Percentiles rank a stretch among this genome's conserved stretches.
Evolutionary conservation across 2,329 filamentous ascomycete species (phyloP).

Genomic region (Domatiomyces catenatus): DNA sequence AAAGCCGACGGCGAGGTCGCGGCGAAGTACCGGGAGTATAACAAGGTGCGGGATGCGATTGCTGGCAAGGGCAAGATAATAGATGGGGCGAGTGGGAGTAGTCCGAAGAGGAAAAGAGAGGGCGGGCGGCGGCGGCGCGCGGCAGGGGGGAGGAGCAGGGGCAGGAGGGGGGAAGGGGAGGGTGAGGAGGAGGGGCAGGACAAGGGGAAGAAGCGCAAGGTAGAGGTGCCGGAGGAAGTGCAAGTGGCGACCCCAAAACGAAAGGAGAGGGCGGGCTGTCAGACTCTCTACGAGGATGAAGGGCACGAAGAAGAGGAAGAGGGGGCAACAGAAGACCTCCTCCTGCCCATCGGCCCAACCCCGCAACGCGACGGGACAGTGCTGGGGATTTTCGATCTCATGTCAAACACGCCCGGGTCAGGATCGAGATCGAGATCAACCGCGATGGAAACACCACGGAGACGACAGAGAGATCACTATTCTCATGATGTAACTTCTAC

Average conservation of each 20-base stretch:
- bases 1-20: slow-evolving; percentile 31
- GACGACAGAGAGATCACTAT: slow-evolving; percentile 13
- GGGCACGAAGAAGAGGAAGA: neutral
- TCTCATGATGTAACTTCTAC: slow-evolving; percentile 2
- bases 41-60: slow-evolving; percentile 24
- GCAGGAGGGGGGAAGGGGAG: neutral
- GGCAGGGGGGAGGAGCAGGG: no score
- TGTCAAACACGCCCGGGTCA: slow-evolving; percentile 25
- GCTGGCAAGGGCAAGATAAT: slow-evolving; percentile 8
- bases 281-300: neutral
- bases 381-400: slow-evolving; percentile 33
- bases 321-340: slow-evolving; percentile 8
- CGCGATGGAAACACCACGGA: slow-evolving; percentile 13
- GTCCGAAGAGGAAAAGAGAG: neutral
- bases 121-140: no score
- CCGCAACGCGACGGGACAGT: slow-evolving; percentile 35
- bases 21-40: slow-evolving; percentile 34
- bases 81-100: slow-evolving; percentile 1
- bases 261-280: neutral
- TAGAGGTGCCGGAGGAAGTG: no score
- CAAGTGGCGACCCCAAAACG: no score
- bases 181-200: neutral
- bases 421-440: slow-evolving; percentile 9
- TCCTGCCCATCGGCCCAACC: slow-evolving; percentile 29
- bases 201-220: neutral